phyloP scores from a whole-genome alignment of 2,329 filamentous ascomycete genomes.

The Penicillium concentricum region DNA sequence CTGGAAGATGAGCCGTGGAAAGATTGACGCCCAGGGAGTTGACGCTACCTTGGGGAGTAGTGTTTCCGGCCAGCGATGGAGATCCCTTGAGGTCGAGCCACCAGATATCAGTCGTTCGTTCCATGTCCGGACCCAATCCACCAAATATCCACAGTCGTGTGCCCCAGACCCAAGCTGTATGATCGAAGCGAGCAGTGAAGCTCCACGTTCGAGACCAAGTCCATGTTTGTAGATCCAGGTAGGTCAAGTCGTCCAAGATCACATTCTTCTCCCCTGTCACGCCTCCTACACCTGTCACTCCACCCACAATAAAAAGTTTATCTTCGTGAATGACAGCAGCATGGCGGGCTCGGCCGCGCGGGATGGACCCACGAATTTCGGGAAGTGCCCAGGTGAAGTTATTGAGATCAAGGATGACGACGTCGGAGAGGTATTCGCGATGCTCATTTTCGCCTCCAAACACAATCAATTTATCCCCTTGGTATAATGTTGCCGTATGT shows the following conservation, averaged over 20 bases:
- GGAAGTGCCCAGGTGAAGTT: slow-evolving; percentile 95
- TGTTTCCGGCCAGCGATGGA: slow-evolving; percentile 71
- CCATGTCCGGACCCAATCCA: slow-evolving; percentile 92
- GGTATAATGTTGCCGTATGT: slow-evolving; percentile 90
- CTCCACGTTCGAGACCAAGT: slow-evolving; percentile 97
- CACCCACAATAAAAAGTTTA: slow-evolving; percentile 92
- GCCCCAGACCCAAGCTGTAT: slow-evolving; percentile 89
- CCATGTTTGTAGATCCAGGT: slow-evolving; percentile 93
- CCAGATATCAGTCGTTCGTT: slow-evolving; percentile 93
- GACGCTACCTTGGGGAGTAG: slow-evolving; percentile 58
- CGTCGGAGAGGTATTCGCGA: slow-evolving; percentile 87
- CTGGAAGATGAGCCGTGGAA: slow-evolving; percentile 41
- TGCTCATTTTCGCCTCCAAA: slow-evolving; percentile 99
- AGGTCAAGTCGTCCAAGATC: slow-evolving; percentile 94
- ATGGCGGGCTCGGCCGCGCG: slow-evolving; percentile 87
- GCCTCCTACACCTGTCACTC: slow-evolving; percentile 94
- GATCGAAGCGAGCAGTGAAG: slow-evolving; percentile 92
- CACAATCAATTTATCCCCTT: slow-evolving; percentile 91
- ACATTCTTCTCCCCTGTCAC: slow-evolving; percentile 89
- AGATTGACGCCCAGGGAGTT: slow-evolving; percentile 39
- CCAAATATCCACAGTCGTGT: slow-evolving; percentile 96
- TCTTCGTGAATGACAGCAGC: slow-evolving; percentile 94
- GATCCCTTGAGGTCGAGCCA: slow-evolving; percentile 94
- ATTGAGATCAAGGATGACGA: slow-evolving; percentile 93
- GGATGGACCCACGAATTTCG: slow-evolving; percentile 76